Conservation (phyloP, 208 protist species). For the Kentomonas sorsogonicus region DNA sequence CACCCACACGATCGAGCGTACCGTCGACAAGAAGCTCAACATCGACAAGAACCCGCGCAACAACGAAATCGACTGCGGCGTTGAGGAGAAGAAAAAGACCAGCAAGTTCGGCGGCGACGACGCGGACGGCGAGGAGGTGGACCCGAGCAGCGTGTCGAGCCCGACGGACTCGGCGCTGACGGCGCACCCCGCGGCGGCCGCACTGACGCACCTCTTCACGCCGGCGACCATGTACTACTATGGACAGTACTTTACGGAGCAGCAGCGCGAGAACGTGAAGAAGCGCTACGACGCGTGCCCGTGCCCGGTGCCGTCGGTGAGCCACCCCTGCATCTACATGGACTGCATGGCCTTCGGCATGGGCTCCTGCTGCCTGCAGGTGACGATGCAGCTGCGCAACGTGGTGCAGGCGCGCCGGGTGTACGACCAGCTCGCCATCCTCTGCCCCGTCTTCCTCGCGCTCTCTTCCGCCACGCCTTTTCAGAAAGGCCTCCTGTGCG, state of each 20-base stretch:
- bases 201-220: constrained; percentile 76
- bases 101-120: constrained; percentile 30
- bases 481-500: constrained; percentile 93
- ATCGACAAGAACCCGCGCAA: constrained; percentile 73
- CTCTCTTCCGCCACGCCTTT: constrained; percentile 95
- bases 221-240: constrained; percentile 87
- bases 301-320: constrained; percentile 77
- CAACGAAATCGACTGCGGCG: constrained; percentile 68
- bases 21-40: constrained; percentile 74
- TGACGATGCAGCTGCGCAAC: constrained; percentile 94
- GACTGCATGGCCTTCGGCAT: constrained; percentile 99
- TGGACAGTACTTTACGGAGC: constrained; percentile 83
- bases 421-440: constrained; percentile 96
- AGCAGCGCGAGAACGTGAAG: constrained; percentile 61
- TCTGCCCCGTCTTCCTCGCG: constrained; percentile 95
- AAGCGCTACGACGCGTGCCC: constrained; percentile 77
- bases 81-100: constrained; percentile 34
- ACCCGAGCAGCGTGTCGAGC: constrained; percentile 1
- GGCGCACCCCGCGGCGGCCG: constrained; percentile 37
- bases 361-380: constrained; percentile 97
- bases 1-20: constrained; percentile 75
- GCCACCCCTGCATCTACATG: constrained; percentile 96
- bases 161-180: constrained; percentile 25
- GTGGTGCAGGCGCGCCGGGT: constrained; percentile 92
- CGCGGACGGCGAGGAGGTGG: background rate